Conservation (phyloP, 768 basidiomycete genomes). For the Tremella yokohamensis region DNA sequence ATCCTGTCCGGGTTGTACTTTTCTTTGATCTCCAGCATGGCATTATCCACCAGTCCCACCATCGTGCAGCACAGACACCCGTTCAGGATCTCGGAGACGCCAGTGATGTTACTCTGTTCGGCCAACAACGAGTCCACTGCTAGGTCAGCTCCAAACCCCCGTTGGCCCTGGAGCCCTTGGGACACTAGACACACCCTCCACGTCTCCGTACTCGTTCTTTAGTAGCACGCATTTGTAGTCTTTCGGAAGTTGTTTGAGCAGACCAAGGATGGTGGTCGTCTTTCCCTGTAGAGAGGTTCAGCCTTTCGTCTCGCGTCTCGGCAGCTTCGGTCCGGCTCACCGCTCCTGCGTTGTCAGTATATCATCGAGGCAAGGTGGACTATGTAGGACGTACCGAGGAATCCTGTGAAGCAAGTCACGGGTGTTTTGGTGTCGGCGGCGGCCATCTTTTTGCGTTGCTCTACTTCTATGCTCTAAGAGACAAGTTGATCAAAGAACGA, state of each 20-base stretch:
- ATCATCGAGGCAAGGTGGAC: neutral
- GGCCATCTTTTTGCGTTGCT: too few relatives aligned
- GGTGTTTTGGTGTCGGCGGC: conserved; percentile 58
- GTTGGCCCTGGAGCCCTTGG: neutral
- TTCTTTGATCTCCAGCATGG: conserved; percentile 77
- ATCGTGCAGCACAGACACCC: conserved; percentile 97
- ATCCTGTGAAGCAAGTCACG: conserved; percentile 93
- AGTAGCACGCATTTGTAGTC: conserved; percentile 82
- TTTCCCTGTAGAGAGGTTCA: conserved; percentile 36
- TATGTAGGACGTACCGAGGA: conserved; percentile 54
- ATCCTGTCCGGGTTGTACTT: conserved; percentile 83
- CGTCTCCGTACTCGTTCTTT: conserved; percentile 95
- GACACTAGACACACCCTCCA: conserved; percentile 61
- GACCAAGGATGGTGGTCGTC: conserved; percentile 63
- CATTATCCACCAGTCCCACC: conserved; percentile 90
- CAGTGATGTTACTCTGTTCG: conserved; percentile 68
- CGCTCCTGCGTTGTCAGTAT: conserved; percentile 16
- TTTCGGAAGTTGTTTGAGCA: conserved; percentile 74
- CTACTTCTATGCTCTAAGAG: too few relatives aligned
- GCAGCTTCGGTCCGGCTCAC: conserved; percentile 27
- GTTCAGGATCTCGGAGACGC: conserved; percentile 89
- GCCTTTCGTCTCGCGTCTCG: conserved; percentile 45
- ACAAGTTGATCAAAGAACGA: too few relatives aligned
- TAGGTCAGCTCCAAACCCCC: conserved; percentile 1
- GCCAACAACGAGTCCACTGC: conserved; percentile 88